These are phyloP conservation scores for Heliamphora pulchella DNA, from an alignment of 179 eudicot species.

Conservation along the genomic window DNA sequence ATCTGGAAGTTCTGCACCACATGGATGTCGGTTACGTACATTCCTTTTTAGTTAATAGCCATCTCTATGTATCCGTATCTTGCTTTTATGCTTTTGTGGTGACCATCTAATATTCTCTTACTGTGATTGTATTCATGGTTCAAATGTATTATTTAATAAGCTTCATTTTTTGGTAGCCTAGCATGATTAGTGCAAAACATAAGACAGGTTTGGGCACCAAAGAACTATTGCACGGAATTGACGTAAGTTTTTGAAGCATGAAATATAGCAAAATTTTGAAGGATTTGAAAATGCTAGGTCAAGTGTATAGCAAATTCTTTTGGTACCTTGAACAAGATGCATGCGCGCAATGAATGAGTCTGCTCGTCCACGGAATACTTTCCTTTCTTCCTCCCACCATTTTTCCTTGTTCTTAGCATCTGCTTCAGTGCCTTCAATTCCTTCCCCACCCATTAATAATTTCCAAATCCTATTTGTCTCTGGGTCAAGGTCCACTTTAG, in stretches of 20 bases:
- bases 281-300: not conserved
- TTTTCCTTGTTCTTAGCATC: constrained; percentile 59
- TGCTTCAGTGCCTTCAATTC: constrained; percentile 50
- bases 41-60: not conserved
- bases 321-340: constrained; percentile 92
- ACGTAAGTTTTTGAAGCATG: not conserved
- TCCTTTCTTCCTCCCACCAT: constrained; percentile 90
- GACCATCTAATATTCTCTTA: not conserved
- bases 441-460: constrained; percentile 68
- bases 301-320: not conserved
- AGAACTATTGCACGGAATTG: not conserved
- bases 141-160: not conserved
- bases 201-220: constrained; percentile 4
- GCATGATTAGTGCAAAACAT: constrained; percentile 12
- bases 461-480: constrained; percentile 81
- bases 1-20: not conserved
- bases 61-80: not conserved
- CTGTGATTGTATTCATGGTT: not conserved
- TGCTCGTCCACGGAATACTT: constrained; percentile 74
- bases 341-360: constrained; percentile 93
- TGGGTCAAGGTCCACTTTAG: constrained; percentile 85
- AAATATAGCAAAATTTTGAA: not conserved
- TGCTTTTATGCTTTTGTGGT: not conserved
- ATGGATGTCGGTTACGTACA: not conserved
- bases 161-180: not conserved